Evolutionary conservation across 1,139 yeast species (phyloP).

Genomic region (Blastobotrys illinoisensis): DNA sequence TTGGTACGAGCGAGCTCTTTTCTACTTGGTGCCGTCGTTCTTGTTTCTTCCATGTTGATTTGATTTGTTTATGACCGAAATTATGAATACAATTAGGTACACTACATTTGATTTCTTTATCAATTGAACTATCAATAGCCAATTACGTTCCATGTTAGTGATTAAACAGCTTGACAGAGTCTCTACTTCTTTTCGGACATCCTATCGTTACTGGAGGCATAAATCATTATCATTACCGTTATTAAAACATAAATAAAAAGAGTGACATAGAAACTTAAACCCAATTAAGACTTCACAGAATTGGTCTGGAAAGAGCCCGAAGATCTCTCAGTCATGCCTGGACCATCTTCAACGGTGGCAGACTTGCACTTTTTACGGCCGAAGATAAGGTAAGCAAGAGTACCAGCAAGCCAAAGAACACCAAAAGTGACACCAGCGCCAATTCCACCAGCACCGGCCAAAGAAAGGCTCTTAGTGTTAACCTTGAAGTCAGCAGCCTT

Average conservation of each 20-base stretch:
- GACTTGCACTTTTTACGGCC: constrained; percentile 6
- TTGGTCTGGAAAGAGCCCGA: neutral
- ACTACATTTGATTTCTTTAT: too few species aligned
- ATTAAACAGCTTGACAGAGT: too few species aligned
- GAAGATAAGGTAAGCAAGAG: constrained; percentile 11
- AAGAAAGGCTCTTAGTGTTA: constrained; percentile 26
- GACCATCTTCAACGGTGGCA: constrained; percentile 2
- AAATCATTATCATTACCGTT: neutral
- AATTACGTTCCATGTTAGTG: too few species aligned
- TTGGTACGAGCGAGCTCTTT: neutral
- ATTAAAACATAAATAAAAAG: neutral
- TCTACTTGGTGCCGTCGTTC: neutral
- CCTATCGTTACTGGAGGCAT: too few species aligned
- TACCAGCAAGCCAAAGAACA: constrained; percentile 30
- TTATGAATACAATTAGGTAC: too few species aligned
- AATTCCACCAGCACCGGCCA: constrained; percentile 44
- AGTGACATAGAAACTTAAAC: constrained; percentile 3
- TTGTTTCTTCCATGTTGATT: neutral
- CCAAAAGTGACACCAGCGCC: constrained; percentile 47
- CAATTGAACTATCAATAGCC: too few species aligned
- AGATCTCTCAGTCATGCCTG: neutral
- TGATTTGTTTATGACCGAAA: too few species aligned
- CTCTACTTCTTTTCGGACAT: too few species aligned
- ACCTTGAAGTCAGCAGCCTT: constrained; percentile 23
- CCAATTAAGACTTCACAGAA: neutral